Conservation (phyloP, 2,329 filamentous ascomycete species). For the Parastagonospora avenae region DNA sequence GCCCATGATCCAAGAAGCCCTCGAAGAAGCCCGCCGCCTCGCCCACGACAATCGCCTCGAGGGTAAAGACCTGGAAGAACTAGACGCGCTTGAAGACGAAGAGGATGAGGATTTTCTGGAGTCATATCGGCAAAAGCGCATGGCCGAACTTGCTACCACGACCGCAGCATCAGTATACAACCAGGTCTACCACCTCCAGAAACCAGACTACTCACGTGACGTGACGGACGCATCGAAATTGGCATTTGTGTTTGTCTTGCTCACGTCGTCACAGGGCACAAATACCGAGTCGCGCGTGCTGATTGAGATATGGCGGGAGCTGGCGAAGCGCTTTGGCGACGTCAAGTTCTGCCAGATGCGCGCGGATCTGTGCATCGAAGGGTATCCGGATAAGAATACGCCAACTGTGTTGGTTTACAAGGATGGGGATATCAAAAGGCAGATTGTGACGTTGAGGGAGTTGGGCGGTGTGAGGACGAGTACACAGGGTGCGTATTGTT, state of each 20-base stretch:
- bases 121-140: constrained; percentile 82
- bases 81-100: constrained; percentile 91
- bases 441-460: constrained; percentile 86
- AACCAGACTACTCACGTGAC: constrained; percentile 88
- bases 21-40: constrained; percentile 78
- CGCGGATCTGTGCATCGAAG: constrained; percentile 91
- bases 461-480: constrained; percentile 64
- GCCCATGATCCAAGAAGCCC: constrained; percentile 92
- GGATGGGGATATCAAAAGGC: constrained; percentile 88
- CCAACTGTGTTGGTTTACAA: constrained; percentile 92
- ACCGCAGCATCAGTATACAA: constrained; percentile 81
- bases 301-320: constrained; percentile 82
- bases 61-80: constrained; percentile 91
- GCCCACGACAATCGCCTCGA: constrained; percentile 93
- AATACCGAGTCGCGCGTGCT: constrained; percentile 86
- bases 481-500: constrained; percentile 1
- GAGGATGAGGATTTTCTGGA: constrained; percentile 94
- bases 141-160: constrained; percentile 78
- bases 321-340: constrained; percentile 85
- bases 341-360: constrained; percentile 98
- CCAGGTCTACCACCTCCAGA: constrained; percentile 89
- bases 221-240: constrained; percentile 88
- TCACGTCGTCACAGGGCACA: constrained; percentile 76
- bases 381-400: constrained; percentile 92
- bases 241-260: constrained; percentile 72